These are phyloP conservation scores for Xylaria castorea DNA, from an alignment of 495 filamentous ascomycete species.

Conservation along the genomic window DNA sequence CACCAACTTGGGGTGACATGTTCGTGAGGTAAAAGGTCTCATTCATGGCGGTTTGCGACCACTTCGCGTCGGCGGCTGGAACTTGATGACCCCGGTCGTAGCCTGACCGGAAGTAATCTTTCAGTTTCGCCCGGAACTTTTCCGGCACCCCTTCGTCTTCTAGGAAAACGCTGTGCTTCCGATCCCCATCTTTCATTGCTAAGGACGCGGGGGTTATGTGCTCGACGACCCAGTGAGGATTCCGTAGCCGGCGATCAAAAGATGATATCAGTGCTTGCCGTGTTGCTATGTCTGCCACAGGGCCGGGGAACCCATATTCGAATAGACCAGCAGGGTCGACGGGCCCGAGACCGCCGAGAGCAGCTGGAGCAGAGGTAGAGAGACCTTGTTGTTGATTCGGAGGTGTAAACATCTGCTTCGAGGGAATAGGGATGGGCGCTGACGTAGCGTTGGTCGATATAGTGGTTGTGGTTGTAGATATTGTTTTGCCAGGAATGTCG, in stretches of 20 bases:
- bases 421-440: conserved; percentile 53
- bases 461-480: conserved; percentile 53
- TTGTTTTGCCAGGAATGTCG: conserved; percentile 44
- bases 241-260: conserved; percentile 90
- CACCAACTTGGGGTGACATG: conserved; percentile 97
- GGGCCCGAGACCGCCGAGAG: conserved; percentile 46
- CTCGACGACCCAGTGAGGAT: conserved; percentile 94
- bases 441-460: conserved; percentile 43
- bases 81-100: conserved; percentile 98
- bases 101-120: conserved; percentile 91
- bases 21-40: conserved; percentile 90
- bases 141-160: conserved; percentile 83
- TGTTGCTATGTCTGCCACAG: conserved; percentile 79
- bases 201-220: conserved; percentile 95
- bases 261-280: conserved; percentile 78
- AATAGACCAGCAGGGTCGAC: conserved; percentile 91
- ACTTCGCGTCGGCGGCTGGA: conserved; percentile 96
- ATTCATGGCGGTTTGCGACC: conserved; percentile 92
- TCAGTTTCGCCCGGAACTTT: conserved; percentile 85
- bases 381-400: conserved; percentile 41
- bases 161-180: conserved; percentile 79
- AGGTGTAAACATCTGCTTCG: conserved; percentile 47
- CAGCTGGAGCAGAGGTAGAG: conserved; percentile 44
- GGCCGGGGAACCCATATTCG: conserved; percentile 97
- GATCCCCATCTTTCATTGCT: conserved; percentile 74